phyloP scores from a whole-genome alignment of 2,329 filamentous ascomycete genomes.

The Pseudophaeomoniella oleicola region DNA sequence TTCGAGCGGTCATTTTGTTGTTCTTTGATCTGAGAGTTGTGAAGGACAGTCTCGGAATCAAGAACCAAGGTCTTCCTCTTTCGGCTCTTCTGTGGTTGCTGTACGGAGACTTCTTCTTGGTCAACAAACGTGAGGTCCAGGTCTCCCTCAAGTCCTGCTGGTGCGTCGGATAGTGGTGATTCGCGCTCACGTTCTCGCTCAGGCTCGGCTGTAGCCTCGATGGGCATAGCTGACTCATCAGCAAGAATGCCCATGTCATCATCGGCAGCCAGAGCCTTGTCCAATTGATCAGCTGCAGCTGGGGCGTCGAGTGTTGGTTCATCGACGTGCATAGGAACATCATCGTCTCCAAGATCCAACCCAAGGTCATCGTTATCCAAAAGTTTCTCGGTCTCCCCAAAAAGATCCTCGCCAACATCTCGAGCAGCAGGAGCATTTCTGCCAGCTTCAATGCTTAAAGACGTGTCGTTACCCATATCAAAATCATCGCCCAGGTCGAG shows the following conservation, averaged over 20 bases:
- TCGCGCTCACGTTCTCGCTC: conserved; percentile 28
- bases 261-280: conserved; percentile 42
- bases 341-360: conserved; percentile 34
- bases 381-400: conserved; percentile 50
- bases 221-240: conserved; percentile 27
- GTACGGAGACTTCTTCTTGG: conserved; percentile 33
- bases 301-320: conserved; percentile 7
- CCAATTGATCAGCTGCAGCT: conserved; percentile 32
- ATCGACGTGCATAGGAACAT: conserved; percentile 25
- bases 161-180: conserved; percentile 40
- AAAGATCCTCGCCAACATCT: conserved; percentile 39
- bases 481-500: conserved; percentile 53
- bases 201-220: conserved; percentile 5
- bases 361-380: conserved; percentile 36
- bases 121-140: conserved; percentile 50
- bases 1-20: conserved; percentile 75
- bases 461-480: conserved; percentile 53
- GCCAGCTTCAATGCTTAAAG: conserved; percentile 69
- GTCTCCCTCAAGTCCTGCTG: conserved; percentile 39
- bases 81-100: conserved; percentile 58
- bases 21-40: conserved; percentile 63
- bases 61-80: conserved; percentile 69
- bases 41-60: conserved; percentile 69
- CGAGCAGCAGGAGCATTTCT: conserved; percentile 64
- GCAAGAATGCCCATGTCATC: conserved; percentile 42